Conservation (phyloP, 2,329 filamentous ascomycete genomes). For the Fusarium subglutinans region DNA sequence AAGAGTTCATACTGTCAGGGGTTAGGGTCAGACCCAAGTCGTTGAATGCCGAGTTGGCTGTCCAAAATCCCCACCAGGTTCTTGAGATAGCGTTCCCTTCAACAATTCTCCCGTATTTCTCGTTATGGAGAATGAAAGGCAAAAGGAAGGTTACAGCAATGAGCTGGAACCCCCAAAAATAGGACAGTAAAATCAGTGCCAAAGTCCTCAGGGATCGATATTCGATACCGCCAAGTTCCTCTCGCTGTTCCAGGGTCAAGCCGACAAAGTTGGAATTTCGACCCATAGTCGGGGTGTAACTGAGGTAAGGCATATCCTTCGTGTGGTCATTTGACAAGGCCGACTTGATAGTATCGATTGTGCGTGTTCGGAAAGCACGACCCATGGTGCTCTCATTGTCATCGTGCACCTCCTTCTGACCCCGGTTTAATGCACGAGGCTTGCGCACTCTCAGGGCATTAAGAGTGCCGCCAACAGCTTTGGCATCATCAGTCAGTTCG, state of each 20-base stretch:
- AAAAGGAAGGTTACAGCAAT: constrained; percentile 77
- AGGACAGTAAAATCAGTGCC: constrained; percentile 77
- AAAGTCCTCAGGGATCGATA: constrained; percentile 92
- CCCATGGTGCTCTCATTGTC: constrained; percentile 44
- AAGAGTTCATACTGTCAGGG: constrained; percentile 92
- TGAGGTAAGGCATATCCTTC: constrained; percentile 85
- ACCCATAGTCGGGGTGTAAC: constrained; percentile 90
- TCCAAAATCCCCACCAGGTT: constrained; percentile 94
- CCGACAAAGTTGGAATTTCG: constrained; percentile 94
- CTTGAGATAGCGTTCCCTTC: constrained; percentile 67
- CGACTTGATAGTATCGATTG: constrained; percentile 67
- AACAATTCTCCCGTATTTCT: constrained; percentile 73
- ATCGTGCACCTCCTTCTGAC: constrained; percentile 52
- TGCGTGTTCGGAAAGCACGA: constrained; percentile 54
- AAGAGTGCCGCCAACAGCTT: constrained; percentile 52
- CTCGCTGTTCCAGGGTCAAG: constrained; percentile 87
- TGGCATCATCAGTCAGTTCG: constrained; percentile 53
- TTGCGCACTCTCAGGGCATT: constrained; percentile 56
- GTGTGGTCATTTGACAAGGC: constrained; percentile 63
- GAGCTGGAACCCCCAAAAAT: constrained; percentile 85
- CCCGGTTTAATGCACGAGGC: constrained; percentile 51
- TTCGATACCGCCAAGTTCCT: constrained; percentile 95
- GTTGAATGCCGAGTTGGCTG: constrained; percentile 87
- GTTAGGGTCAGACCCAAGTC: constrained; percentile 95
- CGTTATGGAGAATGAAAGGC: constrained; percentile 79